Percentiles rank a stretch among this genome's conserved stretches.
Evolutionary conservation across 192 early-diverging fungal species (phyloP).

Genomic region (Neocallimastix lanati): DNA sequence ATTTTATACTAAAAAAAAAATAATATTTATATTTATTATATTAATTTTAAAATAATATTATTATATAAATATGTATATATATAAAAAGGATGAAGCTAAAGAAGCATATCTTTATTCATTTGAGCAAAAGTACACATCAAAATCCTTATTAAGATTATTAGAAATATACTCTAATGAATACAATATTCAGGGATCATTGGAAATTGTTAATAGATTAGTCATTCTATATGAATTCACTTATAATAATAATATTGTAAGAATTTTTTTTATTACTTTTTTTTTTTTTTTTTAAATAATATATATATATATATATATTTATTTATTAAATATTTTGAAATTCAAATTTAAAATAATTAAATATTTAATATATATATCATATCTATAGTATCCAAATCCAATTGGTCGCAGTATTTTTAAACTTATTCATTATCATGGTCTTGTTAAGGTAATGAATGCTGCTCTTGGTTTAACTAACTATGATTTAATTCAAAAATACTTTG

Average conservation of each 20-base stretch:
- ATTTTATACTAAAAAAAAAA: too few species aligned
- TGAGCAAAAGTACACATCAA: constrained; percentile 79
- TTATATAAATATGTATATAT: too few species aligned
- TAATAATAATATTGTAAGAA: constrained; percentile 66
- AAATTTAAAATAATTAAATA: too few species aligned
- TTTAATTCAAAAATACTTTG: constrained; percentile 21
- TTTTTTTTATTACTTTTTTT: too few species aligned
- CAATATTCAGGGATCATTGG: constrained; percentile 59
- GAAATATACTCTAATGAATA: constrained; percentile 66
- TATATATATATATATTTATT: too few species aligned
- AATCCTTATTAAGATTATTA: constrained; percentile 71
- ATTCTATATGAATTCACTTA: constrained; percentile 79
- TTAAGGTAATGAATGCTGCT: constrained; percentile 72
- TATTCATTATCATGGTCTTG: constrained; percentile 68
- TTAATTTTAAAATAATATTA: too few species aligned
- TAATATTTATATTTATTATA: too few species aligned
- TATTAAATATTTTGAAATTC: too few species aligned
- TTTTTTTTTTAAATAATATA: too few species aligned
- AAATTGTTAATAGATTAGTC: constrained; percentile 62
- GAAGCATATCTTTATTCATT: constrained; percentile 76
- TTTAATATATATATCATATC: too few species aligned
- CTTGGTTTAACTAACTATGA: neutral
- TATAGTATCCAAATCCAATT: constrained; percentile 79
- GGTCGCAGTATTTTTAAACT: constrained; percentile 68
- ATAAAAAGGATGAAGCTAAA: constrained; percentile 78